Base-by-base conservation (phyloP, 176 grass and related monocot genomes). In the Dactylis glomerata region DNA sequence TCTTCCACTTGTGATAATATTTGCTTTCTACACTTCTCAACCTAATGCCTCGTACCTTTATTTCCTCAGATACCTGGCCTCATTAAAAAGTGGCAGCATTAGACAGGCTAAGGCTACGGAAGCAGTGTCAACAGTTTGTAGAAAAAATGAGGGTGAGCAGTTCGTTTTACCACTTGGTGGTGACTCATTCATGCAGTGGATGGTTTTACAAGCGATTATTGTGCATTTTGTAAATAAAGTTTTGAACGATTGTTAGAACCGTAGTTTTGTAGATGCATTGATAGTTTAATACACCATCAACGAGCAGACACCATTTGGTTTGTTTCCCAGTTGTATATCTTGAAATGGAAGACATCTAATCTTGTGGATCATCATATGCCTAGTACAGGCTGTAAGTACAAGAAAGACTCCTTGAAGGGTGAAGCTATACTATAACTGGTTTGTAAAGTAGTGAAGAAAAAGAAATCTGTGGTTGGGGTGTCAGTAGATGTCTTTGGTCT, bases 31-130 rank as follows among this genome's bases (percentile, higher is more conserved):
- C 12, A 45, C 44, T 71, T 74, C 10, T 40, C 17, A 37, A 83
- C 23, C 36, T 31, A 56, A 79, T 77, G 33, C 27, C 38, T 76
- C 46, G 4, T 32, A 47, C 31, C 40, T 51, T 50, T 44, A 44
- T 82, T 51, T 55, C 66, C 27, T 32, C 85, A 91, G 89, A 91
- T 91, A 76, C 89, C 89, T 20, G 81, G 75, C 11, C 80, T 91
- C 23, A 49, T 84, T 41, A 86, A 84, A 69, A 86, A 80, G 62
- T 84, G 81, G 89, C 36, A 68, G 75, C 75, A 59, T 22, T 77
- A 82, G 71, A 57, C 49, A 42, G n/a, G n/a, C n/a, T n/a, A n/a
- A 37, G 31, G 38, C 65, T 67, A 2, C 17, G 19, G 33, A 81
- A 81, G 68, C 73, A 66, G 20, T n/a, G 22, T 73, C 26, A 38